These are phyloP conservation scores for Drosera spatulata DNA, from an alignment of 179 eudicot genomes.

Conservation along the genomic window DNA sequence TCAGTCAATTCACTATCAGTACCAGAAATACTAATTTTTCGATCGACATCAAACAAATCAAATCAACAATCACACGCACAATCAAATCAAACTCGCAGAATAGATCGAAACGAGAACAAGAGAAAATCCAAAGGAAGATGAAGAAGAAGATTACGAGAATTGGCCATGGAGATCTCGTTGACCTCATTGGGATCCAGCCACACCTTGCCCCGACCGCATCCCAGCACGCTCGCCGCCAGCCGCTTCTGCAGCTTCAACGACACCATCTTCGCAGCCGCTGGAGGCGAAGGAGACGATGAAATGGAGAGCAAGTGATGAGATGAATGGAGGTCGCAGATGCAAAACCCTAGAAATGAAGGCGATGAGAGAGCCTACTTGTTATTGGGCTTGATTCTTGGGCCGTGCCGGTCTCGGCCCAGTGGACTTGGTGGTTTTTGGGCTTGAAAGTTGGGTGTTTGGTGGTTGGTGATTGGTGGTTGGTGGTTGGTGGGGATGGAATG, in stretches of 20 bases:
- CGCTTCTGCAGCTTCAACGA: slow-evolving; percentile 15
- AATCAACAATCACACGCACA: too few relatives aligned
- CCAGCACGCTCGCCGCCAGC: slow-evolving; percentile 12
- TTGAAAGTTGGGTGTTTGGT: background rate
- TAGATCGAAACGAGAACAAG: background rate
- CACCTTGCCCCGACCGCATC: slow-evolving; percentile 9
- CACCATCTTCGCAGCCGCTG: slow-evolving; percentile 5
- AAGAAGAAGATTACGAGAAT: slow-evolving; percentile 6
- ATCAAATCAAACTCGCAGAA: too few relatives aligned
- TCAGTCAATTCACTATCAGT: too few relatives aligned
- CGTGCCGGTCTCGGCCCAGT: background rate
- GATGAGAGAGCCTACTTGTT: background rate
- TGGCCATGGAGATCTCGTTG: slow-evolving; percentile 17
- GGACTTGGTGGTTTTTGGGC: background rate
- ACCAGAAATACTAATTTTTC: too few relatives aligned
- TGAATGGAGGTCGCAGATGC: too few relatives aligned
- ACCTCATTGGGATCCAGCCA: slow-evolving; percentile 14
- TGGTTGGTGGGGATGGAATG: background rate
- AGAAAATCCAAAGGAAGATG: background rate
- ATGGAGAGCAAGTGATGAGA: too few relatives aligned
- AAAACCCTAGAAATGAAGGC: slow-evolving; percentile 3
- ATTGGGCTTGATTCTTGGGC: background rate
- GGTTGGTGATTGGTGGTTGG: background rate
- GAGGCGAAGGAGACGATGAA: too few relatives aligned
- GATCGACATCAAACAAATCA: too few relatives aligned